phyloP scores from a whole-genome alignment of 2,329 filamentous ascomycete genomes.

The Trichoderma guizhouense region DNA sequence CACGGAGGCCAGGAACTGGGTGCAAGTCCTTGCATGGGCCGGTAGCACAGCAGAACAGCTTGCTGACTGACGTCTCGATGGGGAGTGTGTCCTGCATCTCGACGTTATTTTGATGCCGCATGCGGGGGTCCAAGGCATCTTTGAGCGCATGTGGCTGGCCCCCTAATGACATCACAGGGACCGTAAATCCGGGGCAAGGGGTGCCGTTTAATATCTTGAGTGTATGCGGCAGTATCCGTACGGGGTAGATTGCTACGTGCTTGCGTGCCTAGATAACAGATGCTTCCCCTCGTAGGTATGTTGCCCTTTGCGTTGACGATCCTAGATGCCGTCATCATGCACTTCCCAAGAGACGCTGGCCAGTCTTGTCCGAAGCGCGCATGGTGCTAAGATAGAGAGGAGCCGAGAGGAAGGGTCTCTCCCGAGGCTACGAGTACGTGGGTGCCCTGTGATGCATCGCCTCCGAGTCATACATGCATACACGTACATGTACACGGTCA shows the following conservation, averaged over 20 bases:
- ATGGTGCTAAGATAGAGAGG: not conserved
- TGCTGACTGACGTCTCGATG: not conserved
- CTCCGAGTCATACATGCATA: conserved; percentile 14
- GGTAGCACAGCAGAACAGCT: not conserved
- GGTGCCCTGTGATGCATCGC: conserved; percentile 4
- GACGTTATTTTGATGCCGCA: not conserved
- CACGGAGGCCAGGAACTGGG: not conserved
- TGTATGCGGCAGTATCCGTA: not conserved
- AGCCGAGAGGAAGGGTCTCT: not conserved
- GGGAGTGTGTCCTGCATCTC: conserved; percentile 3
- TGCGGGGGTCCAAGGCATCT: conserved; percentile 5
- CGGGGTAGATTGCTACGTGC: not conserved
- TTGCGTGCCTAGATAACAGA: not conserved
- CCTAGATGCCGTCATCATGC: not conserved
- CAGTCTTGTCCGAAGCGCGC: not conserved
- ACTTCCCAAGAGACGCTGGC: not conserved
- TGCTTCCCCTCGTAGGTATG: not conserved
- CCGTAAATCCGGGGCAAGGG: conserved; percentile 12
- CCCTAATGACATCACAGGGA: conserved; percentile 16
- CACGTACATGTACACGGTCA: conserved; percentile 6
- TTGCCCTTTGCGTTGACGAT: not conserved
- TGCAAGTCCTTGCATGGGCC: not conserved
- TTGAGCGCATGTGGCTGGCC: conserved; percentile 1
- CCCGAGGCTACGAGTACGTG: not conserved
- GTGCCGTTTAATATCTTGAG: not conserved